Conservation (phyloP, 2,329 filamentous ascomycete genomes). For the Endoconidiophora laricicola region DNA sequence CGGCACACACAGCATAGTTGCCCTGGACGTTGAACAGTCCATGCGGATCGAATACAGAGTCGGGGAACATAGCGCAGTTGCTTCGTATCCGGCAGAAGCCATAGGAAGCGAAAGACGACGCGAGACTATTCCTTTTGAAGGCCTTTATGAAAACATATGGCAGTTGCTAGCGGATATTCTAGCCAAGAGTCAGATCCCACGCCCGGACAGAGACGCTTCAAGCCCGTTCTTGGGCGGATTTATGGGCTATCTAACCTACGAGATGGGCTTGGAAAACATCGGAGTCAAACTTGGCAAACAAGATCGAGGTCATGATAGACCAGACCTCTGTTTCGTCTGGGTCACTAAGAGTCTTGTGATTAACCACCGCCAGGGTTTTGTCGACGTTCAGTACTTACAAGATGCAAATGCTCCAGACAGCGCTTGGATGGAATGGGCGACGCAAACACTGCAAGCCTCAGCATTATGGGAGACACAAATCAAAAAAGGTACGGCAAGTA, state of each 20-base stretch:
- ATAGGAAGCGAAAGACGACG: neutral
- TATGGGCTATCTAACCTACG: constrained; percentile 72
- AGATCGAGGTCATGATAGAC: constrained; percentile 27
- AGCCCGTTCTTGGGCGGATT: constrained; percentile 63
- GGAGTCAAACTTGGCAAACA: constrained; percentile 23
- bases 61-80: constrained; percentile 25
- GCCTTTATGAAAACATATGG: constrained; percentile 26
- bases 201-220: constrained; percentile 14
- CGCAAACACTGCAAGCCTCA: constrained; percentile 14
- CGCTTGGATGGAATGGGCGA: neutral
- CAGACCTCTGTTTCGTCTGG: constrained; percentile 63
- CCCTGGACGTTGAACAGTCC: constrained; percentile 41
- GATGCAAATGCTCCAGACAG: constrained; percentile 16
- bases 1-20: constrained; percentile 60
- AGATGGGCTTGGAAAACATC: constrained; percentile 54
- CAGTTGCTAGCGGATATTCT: constrained; percentile 32
- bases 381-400: constrained; percentile 52
- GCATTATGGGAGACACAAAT: constrained; percentile 17
- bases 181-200: constrained; percentile 17
- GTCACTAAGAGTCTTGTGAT: constrained; percentile 62
- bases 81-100: neutral
- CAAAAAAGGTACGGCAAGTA: neutral
- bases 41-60: constrained; percentile 40
- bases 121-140: constrained; percentile 18
- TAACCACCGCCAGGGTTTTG: constrained; percentile 45